phyloP scores from a whole-genome alignment of 202 grass and related monocot species.

The Zizania palustris region DNA sequence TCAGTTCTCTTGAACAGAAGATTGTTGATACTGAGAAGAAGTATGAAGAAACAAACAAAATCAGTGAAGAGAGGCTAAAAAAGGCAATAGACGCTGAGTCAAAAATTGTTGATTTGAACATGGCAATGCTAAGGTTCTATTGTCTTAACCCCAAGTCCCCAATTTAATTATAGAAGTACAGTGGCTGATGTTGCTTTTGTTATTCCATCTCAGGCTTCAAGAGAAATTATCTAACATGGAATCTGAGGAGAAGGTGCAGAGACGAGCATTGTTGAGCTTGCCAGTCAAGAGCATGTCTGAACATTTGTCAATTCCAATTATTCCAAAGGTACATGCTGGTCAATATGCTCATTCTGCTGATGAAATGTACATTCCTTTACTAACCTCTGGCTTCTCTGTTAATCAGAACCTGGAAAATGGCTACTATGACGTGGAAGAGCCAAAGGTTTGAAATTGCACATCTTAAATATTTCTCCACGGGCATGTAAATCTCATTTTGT shows the following conservation, averaged over 20 bases:
- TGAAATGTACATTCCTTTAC: conserved; percentile 34
- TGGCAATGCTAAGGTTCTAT: conserved; percentile 79
- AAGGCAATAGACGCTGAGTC: conserved; percentile 80
- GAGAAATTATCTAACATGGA: conserved; percentile 85
- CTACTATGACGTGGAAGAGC: conserved; percentile 54
- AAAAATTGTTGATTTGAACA: conserved; percentile 81
- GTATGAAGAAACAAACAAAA: conserved; percentile 88
- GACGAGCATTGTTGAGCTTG: conserved; percentile 71
- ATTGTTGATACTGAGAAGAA: conserved; percentile 95
- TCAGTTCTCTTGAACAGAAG: conserved; percentile 93
- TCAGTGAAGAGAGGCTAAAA: conserved; percentile 89
- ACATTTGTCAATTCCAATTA: conserved; percentile 85
- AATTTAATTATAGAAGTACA: conserved; percentile 8
- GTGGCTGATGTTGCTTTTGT: conserved; percentile 24
- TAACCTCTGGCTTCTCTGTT: conserved; percentile 28
- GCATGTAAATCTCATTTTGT: not conserved
- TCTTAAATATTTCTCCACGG: conserved; percentile 14
- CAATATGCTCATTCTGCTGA: conserved; percentile 31
- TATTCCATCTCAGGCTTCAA: conserved; percentile 68
- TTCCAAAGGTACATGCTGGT: conserved; percentile 54
- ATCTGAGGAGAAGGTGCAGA: conserved; percentile 89
- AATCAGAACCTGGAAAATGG: conserved; percentile 68
- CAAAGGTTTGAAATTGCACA: conserved; percentile 54
- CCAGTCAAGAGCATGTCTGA: conserved; percentile 91
- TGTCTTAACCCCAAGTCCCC: not conserved